Evolutionary conservation across 2,329 filamentous ascomycete species (phyloP), one percentile per base, ranked within the genome.

Genomic region (Microdochium trichocladiopsis): DNA sequence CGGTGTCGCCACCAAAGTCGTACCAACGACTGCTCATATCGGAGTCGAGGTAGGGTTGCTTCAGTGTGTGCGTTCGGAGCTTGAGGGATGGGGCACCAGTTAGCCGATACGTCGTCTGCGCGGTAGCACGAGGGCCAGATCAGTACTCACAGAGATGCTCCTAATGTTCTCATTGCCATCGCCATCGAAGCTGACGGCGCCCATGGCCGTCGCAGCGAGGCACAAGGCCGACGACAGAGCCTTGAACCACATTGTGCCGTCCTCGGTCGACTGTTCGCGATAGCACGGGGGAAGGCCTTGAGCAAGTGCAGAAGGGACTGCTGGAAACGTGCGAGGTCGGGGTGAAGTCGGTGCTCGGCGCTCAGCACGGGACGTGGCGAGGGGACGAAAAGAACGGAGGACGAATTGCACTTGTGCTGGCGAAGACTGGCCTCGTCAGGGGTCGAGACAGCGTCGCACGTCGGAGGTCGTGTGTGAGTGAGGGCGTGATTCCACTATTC

Each of bases 1-100:
- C 86, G 41, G 93, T 90, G 74, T 96, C 91, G 66, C 93, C 94
- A 67, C 94, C 94, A 80, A 95, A 99, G 75, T 99, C 94, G 73
- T 93, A 99, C 93, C 94, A 99, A 68, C 94, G 87, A 75, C 90
- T 96, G 75, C 95, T 88, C 86, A 97, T 92, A 71, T 97, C 94
- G 55, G 91, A 94, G 74, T 99, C 94, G 62, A 99, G 84, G 73
- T 96, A 99, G 56, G 94, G 94, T 88, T 96, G 81, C 68, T 80
- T 75, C 56, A 96, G 78, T 64, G 86, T 93, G 72, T 96, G 92
- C 65, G 92, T 95, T 66, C 90, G 84, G 65, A 96, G 79, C 88
- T 95, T 3, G 2, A 18, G 18, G 70, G 56, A 55, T 55, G 37
- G 16, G 23, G 47, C 9, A 12, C 14, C 14, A 8, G 47, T 25